phyloP scores from a whole-genome alignment of 805 yeast genomes.

The Cyberlindnera mycetangii region DNA sequence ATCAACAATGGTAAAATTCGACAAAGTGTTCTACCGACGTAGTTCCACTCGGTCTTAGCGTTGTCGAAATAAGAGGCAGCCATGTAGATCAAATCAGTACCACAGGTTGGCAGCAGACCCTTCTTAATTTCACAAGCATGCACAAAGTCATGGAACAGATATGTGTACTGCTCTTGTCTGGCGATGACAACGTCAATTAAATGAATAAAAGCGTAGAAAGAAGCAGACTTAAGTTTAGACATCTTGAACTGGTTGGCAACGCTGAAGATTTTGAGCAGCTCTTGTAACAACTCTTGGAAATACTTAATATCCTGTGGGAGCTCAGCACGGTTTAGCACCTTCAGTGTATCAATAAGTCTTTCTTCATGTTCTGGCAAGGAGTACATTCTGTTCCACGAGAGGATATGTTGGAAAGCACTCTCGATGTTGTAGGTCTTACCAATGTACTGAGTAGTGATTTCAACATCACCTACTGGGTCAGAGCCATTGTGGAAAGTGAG shows the following conservation, averaged over 20 bases:
- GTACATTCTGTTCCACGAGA: slow-evolving; percentile 47
- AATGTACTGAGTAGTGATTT: slow-evolving; percentile 59
- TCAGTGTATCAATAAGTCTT: slow-evolving; percentile 46
- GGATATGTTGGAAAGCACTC: slow-evolving; percentile 47
- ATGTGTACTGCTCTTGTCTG: slow-evolving; percentile 60
- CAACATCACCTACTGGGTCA: slow-evolving; percentile 39
- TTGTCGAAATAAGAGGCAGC: slow-evolving; percentile 45
- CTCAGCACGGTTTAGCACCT: slow-evolving; percentile 52
- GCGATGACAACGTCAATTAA: slow-evolving; percentile 62
- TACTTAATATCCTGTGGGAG: slow-evolving; percentile 51
- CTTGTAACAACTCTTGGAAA: slow-evolving; percentile 53
- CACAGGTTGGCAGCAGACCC: slow-evolving; percentile 44
- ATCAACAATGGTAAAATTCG: slow-evolving; percentile 53
- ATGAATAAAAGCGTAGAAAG: slow-evolving; percentile 58
- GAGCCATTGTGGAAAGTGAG: slow-evolving; percentile 40
- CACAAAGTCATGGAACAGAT: slow-evolving; percentile 51
- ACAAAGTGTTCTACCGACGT: slow-evolving; percentile 61
- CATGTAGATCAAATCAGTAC: slow-evolving; percentile 45
- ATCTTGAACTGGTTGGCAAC: slow-evolving; percentile 21
- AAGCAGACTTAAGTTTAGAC: slow-evolving; percentile 31
- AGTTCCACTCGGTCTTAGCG: slow-evolving; percentile 56
- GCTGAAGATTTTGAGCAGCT: slow-evolving; percentile 36
- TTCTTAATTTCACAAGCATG: slow-evolving; percentile 25
- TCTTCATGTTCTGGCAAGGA: slow-evolving; percentile 38
- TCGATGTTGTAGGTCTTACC: slow-evolving; percentile 68